phyloP scores from a whole-genome alignment of 352 stramenopile genomes.

The Pythium diclinum region DNA sequence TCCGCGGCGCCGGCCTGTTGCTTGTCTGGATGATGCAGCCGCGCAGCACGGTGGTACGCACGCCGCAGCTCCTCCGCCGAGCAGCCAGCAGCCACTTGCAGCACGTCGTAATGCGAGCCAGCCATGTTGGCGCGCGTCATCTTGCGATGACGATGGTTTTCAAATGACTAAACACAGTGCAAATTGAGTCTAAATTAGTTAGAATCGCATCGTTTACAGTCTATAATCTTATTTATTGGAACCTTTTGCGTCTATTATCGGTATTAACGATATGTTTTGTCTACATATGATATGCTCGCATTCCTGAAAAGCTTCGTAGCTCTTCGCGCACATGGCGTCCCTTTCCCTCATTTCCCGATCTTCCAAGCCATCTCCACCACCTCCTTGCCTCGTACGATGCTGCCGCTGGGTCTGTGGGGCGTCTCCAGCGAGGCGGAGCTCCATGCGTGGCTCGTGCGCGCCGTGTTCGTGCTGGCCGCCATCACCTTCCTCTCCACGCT shows the following conservation, averaged over 20 bases:
- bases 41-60: slow-evolving; percentile 65
- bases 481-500: slow-evolving; percentile 48
- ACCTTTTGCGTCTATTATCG: neutral
- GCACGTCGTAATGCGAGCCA: slow-evolving; percentile 49
- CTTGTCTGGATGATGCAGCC: slow-evolving; percentile 69
- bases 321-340: neutral
- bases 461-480: slow-evolving; percentile 49
- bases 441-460: slow-evolving; percentile 41
- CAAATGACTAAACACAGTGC: slow-evolving; percentile 16
- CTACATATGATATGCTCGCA: neutral
- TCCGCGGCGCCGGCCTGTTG: slow-evolving; percentile 1
- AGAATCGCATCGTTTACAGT: neutral
- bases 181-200: neutral
- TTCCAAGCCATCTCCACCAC: neutral
- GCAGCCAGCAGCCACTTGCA: slow-evolving; percentile 43
- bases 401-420: slow-evolving; percentile 26
- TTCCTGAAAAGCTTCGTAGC: neutral
- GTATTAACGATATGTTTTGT: neutral
- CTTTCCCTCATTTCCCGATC: neutral
- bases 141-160: slow-evolving; percentile 3
- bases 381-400: slow-evolving; percentile 2
- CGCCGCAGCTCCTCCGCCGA: slow-evolving; percentile 58
- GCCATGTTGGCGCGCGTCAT: slow-evolving; percentile 8
- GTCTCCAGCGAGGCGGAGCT: slow-evolving; percentile 41
- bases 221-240: neutral